These are phyloP conservation scores for Tolypocladium guangdongense DNA, from an alignment of 2,329 filamentous ascomycete species.

Conservation along the genomic window DNA sequence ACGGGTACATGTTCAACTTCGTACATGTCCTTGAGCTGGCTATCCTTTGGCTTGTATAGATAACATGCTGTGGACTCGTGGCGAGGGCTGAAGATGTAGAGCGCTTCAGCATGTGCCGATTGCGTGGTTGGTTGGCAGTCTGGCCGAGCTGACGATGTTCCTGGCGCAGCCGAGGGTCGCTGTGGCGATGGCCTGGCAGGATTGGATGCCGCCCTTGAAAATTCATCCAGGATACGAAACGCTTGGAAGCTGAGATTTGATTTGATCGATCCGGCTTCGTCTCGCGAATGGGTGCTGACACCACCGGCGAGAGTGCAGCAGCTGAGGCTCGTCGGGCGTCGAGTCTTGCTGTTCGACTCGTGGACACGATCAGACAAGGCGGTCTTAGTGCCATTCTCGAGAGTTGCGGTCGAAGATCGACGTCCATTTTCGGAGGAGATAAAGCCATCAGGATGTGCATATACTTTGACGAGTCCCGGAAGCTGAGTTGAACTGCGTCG, in stretches of 20 bases:
- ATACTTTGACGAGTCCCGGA: neutral
- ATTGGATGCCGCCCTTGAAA: neutral
- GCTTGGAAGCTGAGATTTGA: neutral
- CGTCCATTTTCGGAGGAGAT: neutral
- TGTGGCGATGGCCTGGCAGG: neutral
- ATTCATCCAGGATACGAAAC: neutral
- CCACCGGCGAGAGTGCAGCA: neutral
- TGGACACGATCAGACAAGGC: neutral
- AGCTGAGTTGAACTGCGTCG: neutral
- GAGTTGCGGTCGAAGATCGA: neutral
- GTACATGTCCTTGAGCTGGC: neutral
- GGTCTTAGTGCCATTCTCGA: no score
- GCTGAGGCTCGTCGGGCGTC: neutral
- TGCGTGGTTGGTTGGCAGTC: neutral
- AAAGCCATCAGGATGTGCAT: neutral
- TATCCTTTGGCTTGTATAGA: conserved; percentile 1
- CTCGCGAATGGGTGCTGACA: neutral
- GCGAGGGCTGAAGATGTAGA: conserved; percentile 7
- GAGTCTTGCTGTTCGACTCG: neutral
- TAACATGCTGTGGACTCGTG: conserved; percentile 3
- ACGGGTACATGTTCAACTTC: conserved; percentile 6
- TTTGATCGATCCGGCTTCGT: neutral
- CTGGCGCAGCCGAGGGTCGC: neutral
- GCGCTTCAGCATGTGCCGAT: neutral
- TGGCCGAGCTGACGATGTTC: neutral